Conservation (phyloP, 1,284 basidiomycete species). For the Boletus mariae region DNA sequence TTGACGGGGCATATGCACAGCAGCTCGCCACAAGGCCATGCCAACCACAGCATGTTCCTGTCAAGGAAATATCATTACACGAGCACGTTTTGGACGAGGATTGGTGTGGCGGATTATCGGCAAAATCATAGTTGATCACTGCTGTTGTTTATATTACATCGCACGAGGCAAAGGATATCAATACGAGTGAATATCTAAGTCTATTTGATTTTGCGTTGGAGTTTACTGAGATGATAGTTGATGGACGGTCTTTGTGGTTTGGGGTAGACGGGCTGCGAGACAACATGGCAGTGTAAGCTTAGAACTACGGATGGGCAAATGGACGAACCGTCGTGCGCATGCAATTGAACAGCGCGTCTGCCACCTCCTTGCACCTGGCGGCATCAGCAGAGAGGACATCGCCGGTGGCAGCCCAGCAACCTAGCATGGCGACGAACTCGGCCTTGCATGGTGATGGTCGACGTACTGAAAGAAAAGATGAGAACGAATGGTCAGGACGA, state of each 20-base stretch:
- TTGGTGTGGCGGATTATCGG: constrained; percentile 1
- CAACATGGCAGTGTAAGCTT: neutral
- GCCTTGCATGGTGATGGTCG: constrained; percentile 34
- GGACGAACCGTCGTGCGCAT: constrained; percentile 76
- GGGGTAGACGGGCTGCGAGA: constrained; percentile 53
- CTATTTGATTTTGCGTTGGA: constrained; percentile 70
- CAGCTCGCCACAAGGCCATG: constrained; percentile 23
- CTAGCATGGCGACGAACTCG: constrained; percentile 80
- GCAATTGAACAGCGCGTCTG: constrained; percentile 74
- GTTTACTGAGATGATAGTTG: constrained; percentile 80
- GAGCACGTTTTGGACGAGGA: neutral
- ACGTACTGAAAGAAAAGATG: constrained; percentile 10
- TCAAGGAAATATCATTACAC: constrained; percentile 4
- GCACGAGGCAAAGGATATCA: constrained; percentile 18
- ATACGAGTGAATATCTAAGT: constrained; percentile 24
- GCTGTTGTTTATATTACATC: constrained; percentile 13
- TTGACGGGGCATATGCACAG: constrained; percentile 9
- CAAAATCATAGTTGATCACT: neutral
- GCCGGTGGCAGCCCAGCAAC: constrained; percentile 85
- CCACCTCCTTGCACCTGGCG: constrained; percentile 56
- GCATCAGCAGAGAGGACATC: constrained; percentile 62
- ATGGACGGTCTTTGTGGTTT: constrained; percentile 69
- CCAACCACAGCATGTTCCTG: constrained; percentile 16
- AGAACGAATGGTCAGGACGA: neutral
- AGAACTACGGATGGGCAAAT: neutral